Conservation (phyloP, 805 yeast genomes). For the Tetrapisispora phaffii region DNA sequence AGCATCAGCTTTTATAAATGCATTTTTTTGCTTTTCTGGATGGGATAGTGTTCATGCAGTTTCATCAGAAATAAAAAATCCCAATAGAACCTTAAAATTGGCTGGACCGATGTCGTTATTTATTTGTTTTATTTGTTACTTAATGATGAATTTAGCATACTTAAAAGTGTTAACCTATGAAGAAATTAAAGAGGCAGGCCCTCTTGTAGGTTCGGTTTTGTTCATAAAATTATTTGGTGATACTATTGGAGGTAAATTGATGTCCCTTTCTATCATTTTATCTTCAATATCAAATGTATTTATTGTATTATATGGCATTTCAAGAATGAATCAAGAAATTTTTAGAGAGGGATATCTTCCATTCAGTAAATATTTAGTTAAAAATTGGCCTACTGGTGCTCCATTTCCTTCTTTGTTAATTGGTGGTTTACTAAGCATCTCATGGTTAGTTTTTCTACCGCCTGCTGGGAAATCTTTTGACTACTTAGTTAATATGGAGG, state of each 20-base stretch:
- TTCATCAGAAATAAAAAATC: constrained; percentile 52
- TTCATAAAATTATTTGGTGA: constrained; percentile 49
- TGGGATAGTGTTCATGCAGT: constrained; percentile 57
- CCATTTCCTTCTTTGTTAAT: constrained; percentile 42
- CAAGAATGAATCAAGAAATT: constrained; percentile 56
- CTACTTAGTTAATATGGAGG: constrained; percentile 37
- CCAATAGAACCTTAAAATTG: constrained; percentile 44
- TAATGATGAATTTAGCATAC: constrained; percentile 47
- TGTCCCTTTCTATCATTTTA: constrained; percentile 49
- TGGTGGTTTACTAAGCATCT: constrained; percentile 26
- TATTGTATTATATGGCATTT: constrained; percentile 49
- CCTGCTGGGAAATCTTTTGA: constrained; percentile 32
- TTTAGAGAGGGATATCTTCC: constrained; percentile 58
- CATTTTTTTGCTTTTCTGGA: constrained; percentile 51
- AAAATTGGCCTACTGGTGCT: constrained; percentile 46
- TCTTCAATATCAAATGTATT: constrained; percentile 55
- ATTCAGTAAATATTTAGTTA: constrained; percentile 40
- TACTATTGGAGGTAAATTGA: constrained; percentile 41
- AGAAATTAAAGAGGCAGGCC: constrained; percentile 46
- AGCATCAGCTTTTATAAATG: constrained; percentile 47
- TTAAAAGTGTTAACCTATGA: constrained; percentile 43
- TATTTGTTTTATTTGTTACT: constrained; percentile 39
- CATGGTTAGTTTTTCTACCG: constrained; percentile 30
- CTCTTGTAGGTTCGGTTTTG: constrained; percentile 47
- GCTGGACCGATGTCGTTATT: constrained; percentile 50